A percentile compares a stretch with the other conserved stretches of the same genome.
Evolutionary conservation across 2,329 filamentous ascomycete species (phyloP).

Genomic region (Neonectria punicea): DNA sequence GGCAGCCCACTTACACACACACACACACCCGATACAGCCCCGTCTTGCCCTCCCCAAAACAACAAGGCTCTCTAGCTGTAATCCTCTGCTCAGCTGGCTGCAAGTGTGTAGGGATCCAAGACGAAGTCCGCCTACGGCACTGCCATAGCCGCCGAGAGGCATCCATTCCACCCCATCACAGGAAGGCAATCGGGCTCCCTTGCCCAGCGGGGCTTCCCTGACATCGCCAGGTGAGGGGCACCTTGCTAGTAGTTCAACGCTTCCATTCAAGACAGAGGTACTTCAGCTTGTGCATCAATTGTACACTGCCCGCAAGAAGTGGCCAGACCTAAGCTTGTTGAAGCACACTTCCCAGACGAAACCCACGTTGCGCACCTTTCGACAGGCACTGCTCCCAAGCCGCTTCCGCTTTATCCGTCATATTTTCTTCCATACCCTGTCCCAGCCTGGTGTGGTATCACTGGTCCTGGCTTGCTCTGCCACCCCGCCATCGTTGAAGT

Average conservation of each 20-base stretch:
- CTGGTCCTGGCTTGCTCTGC: neutral
- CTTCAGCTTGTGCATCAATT: neutral
- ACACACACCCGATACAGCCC: neutral
- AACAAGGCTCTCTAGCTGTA: neutral
- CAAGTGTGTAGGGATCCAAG: no score
- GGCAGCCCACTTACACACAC: neutral
- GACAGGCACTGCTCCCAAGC: conserved; percentile 1
- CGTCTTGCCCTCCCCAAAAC: neutral
- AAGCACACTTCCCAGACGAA: neutral
- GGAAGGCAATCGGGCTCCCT: neutral
- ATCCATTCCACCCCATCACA: neutral
- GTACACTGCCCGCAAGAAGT: no score
- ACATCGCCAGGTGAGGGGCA: conserved; percentile 8
- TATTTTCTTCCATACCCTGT: neutral
- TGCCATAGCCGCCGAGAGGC: neutral
- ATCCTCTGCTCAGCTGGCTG: neutral
- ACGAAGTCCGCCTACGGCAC: neutral
- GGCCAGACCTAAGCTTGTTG: no score
- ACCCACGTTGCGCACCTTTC: neutral
- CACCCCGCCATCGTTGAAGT: conserved; percentile 4
- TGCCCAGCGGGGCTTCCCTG: neutral
- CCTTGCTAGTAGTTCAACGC: neutral
- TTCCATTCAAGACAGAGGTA: neutral
- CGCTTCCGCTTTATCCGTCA: neutral
- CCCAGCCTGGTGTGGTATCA: neutral